Percentiles rank a stretch among this genome's conserved stretches.
These are phyloP conservation scores for Keithomyces neogunnii DNA, from an alignment of 2,329 filamentous ascomycete genomes.

Conservation along the genomic window DNA sequence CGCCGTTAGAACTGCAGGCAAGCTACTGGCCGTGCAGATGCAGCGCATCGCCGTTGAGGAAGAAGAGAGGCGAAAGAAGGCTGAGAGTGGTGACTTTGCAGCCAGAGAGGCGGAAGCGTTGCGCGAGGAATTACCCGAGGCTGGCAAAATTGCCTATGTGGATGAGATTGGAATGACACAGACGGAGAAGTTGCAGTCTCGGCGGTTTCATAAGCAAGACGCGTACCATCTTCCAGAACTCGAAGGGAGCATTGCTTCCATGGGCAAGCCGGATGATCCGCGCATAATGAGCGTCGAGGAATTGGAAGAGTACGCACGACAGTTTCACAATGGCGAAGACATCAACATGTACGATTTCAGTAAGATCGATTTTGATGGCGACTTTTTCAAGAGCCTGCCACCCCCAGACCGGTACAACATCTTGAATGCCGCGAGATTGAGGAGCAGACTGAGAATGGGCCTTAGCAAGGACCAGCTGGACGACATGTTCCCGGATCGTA, in stretches of 20 bases:
- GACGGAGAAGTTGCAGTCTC: constrained; percentile 63
- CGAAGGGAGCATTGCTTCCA: constrained; percentile 67
- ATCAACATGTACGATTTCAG: constrained; percentile 91
- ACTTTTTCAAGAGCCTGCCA: constrained; percentile 89
- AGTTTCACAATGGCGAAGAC: constrained; percentile 89
- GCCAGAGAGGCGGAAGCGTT: constrained; percentile 32
- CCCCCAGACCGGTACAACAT: constrained; percentile 94
- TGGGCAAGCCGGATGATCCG: constrained; percentile 87
- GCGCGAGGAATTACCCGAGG: constrained; percentile 60
- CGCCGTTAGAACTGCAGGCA: constrained; percentile 84
- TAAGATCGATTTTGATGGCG: constrained; percentile 95
- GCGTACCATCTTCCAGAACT: constrained; percentile 91
- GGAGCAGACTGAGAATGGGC: constrained; percentile 88
- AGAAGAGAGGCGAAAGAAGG: constrained; percentile 51
- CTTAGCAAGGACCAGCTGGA: constrained; percentile 94
- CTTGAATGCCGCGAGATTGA: constrained; percentile 80
- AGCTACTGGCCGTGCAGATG: constrained; percentile 89
- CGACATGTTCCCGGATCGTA: constrained; percentile 92
- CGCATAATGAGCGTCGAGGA: constrained; percentile 95
- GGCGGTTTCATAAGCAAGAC: constrained; percentile 84
- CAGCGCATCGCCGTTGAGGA: constrained; percentile 85
- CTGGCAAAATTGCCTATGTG: constrained; percentile 71
- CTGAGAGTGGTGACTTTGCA: constrained; percentile 35
- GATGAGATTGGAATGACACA: constrained; percentile 80
- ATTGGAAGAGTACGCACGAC: constrained; percentile 83